Evolutionary conservation across 83 land plant species (phyloP).

Genomic region (Thuja plicata): DNA sequence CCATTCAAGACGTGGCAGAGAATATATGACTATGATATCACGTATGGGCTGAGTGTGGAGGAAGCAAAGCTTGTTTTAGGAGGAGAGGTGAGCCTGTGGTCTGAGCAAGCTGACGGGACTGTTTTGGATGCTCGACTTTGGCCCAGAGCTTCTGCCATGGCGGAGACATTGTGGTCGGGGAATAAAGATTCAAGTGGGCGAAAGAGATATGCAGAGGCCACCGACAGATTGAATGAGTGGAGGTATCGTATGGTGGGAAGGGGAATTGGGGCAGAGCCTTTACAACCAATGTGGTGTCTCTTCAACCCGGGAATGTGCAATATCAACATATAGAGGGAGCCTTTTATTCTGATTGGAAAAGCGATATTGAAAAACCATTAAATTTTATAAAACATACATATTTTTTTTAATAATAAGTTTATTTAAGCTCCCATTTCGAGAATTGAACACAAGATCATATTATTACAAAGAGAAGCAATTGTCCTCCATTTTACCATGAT

Average conservation of each 20-base stretch:
- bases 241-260: constrained; percentile 62
- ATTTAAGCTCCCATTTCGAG: too few species aligned
- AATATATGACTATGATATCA: neutral
- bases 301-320: constrained; percentile 81
- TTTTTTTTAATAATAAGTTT: too few species aligned
- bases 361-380: too few species aligned
- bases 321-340: constrained; percentile 22
- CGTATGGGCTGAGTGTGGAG: neutral
- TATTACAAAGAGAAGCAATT: too few species aligned
- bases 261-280: constrained; percentile 82
- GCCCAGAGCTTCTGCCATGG: constrained; percentile 1
- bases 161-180: constrained; percentile 1
- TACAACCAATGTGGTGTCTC: constrained; percentile 87
- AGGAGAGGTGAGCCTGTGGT: neutral
- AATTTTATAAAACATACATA: too few species aligned
- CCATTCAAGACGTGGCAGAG: too few species aligned
- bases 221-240: constrained; percentile 84
- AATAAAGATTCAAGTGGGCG: constrained; percentile 47
- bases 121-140: neutral
- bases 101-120: neutral
- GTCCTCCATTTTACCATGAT: too few species aligned
- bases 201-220: constrained; percentile 74
- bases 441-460: too few species aligned
- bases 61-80: neutral
- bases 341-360: too few species aligned